These are phyloP conservation scores for Harrya chromipes DNA, from an alignment of 768 basidiomycete species.

Conservation along the genomic window DNA sequence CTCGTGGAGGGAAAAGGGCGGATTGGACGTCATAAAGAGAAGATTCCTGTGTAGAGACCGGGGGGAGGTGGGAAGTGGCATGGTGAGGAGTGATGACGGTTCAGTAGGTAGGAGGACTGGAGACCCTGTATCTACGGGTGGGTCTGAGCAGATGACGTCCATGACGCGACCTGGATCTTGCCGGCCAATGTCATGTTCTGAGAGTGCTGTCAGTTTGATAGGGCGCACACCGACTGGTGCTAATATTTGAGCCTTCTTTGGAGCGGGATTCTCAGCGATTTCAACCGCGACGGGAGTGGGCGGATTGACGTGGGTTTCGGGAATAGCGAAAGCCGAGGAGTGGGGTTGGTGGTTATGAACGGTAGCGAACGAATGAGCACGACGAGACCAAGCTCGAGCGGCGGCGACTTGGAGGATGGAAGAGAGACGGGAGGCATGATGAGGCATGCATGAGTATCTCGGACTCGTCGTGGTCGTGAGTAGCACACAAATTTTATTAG, in stretches of 20 bases:
- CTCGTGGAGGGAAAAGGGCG: slow-evolving; percentile 11
- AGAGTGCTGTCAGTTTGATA: slow-evolving; percentile 24
- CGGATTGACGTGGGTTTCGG: background rate
- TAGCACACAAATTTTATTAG: no score
- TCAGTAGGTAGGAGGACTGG: slow-evolving; percentile 5
- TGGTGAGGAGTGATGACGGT: background rate
- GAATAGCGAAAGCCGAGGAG: background rate
- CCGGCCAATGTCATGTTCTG: slow-evolving; percentile 24
- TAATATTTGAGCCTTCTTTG: background rate
- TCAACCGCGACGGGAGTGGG: background rate
- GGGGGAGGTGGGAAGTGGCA: slow-evolving; percentile 32
- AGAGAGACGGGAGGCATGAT: slow-evolving; percentile 40
- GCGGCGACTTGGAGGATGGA: slow-evolving; percentile 48
- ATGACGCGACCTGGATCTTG: slow-evolving; percentile 24
- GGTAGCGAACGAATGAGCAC: background rate
- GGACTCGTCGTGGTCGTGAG: no score
- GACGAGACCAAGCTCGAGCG: slow-evolving; percentile 45
- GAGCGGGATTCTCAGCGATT: background rate
- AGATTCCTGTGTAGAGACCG: slow-evolving; percentile 35
- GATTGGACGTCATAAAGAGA: slow-evolving; percentile 21
- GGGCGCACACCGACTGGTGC: slow-evolving; percentile 3
- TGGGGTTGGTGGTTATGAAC: no score
- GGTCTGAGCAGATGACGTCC: slow-evolving; percentile 5
- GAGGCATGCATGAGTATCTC: slow-evolving; percentile 37
- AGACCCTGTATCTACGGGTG: background rate